These are phyloP conservation scores for Yueomyces sp. DNA, from an alignment of 805 yeast species.

Conservation along the genomic window DNA sequence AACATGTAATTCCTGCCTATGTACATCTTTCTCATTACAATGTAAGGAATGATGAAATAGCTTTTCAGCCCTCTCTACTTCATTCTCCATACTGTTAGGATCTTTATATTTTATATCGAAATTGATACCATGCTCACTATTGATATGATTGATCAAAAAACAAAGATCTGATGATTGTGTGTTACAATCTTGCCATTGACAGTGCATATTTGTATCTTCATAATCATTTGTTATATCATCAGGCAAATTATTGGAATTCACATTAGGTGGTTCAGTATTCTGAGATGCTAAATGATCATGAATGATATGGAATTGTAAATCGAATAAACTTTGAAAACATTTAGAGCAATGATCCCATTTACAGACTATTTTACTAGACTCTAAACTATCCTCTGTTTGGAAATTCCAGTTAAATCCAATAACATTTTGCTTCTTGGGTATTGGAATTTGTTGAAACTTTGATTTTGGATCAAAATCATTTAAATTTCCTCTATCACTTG, in stretches of 20 bases:
- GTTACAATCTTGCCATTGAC: constrained; percentile 71
- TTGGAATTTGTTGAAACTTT: not conserved
- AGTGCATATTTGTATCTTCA: constrained; percentile 13
- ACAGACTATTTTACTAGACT: constrained; percentile 29
- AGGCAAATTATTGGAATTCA: not conserved
- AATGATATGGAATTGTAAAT: constrained; percentile 39
- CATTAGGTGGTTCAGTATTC: not conserved
- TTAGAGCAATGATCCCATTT: constrained; percentile 57
- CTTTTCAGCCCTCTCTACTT: not conserved
- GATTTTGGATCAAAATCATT: not conserved
- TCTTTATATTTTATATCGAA: constrained; percentile 18
- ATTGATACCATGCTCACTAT: constrained; percentile 30
- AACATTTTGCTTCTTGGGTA: constrained; percentile 5
- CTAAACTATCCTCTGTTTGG: constrained; percentile 8
- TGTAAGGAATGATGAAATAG: constrained; percentile 2
- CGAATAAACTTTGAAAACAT: constrained; percentile 26
- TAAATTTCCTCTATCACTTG: not conserved
- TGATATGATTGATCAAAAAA: constrained; percentile 46
- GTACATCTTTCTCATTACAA: not conserved
- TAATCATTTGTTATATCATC: not conserved
- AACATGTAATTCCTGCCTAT: not conserved
- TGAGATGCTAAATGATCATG: constrained; percentile 32
- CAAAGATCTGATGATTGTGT: constrained; percentile 41
- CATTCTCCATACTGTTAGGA: constrained; percentile 1
- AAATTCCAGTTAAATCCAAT: constrained; percentile 34